These are phyloP conservation scores for Colletotrichum orbiculare DNA, from an alignment of 2,329 filamentous ascomycete genomes.

Conservation along the genomic window DNA sequence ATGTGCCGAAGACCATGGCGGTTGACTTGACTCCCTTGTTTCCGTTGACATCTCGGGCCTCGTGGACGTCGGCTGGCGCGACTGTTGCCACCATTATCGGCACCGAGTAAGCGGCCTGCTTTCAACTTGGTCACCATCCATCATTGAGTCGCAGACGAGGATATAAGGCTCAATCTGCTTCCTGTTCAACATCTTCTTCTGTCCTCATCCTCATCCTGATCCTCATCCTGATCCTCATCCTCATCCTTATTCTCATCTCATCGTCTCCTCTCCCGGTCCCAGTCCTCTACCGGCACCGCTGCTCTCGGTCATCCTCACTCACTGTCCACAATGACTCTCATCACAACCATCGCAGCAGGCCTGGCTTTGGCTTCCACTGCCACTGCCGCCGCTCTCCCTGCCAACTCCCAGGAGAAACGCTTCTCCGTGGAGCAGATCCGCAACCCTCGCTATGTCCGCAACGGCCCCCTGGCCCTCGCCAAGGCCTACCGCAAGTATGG, in stretches of 20 bases:
- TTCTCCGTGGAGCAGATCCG: slow-evolving; percentile 50
- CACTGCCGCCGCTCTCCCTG: slow-evolving; percentile 37
- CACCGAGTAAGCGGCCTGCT: not conserved
- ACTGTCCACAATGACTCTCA: slow-evolving; percentile 27
- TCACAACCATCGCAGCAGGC: slow-evolving; percentile 30
- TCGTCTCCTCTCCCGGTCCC: not conserved
- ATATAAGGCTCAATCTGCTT: slow-evolving; percentile 25
- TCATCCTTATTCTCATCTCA: slow-evolving; percentile 5
- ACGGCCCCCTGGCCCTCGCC: slow-evolving; percentile 49
- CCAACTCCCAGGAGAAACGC: slow-evolving; percentile 32
- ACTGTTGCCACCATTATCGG: not conserved
- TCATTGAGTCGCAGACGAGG: slow-evolving; percentile 12
- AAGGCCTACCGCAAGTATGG: slow-evolving; percentile 52
- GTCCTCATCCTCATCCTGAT: slow-evolving; percentile 21
- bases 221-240: slow-evolving; percentile 8
- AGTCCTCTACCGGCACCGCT: not conserved
- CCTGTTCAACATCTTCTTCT: slow-evolving; percentile 3
- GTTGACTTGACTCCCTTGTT: slow-evolving; percentile 8
- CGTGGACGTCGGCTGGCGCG: slow-evolving; percentile 13
- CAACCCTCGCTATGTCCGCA: slow-evolving; percentile 47
- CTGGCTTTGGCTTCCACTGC: slow-evolving; percentile 40
- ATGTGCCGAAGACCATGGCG: slow-evolving; percentile 22
- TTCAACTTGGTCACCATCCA: not conserved
- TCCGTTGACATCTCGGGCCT: slow-evolving; percentile 6
- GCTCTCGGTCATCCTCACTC: slow-evolving; percentile 1